phyloP scores from a whole-genome alignment of 2,329 filamentous ascomycete genomes.

The Geosmithia putterillii region DNA sequence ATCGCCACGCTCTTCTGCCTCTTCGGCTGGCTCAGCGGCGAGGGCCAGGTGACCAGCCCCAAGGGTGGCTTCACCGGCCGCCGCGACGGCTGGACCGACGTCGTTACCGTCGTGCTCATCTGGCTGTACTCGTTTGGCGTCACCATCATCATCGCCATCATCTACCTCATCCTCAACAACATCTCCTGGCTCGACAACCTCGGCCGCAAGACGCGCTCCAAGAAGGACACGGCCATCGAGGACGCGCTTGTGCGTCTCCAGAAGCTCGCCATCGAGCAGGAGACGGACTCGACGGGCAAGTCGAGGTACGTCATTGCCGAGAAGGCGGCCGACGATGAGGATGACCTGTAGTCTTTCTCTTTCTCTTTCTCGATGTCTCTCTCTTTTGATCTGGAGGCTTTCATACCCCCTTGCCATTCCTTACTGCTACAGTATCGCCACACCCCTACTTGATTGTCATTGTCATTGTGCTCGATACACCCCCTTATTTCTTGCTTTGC shows the following conservation, averaged over 20 bases:
- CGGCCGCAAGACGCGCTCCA: conserved; percentile 48
- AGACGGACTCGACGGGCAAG: conserved; percentile 29
- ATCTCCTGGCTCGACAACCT: conserved; percentile 47
- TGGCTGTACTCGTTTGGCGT: conserved; percentile 57
- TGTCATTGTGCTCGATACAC: too few relatives aligned
- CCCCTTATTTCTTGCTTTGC: too few relatives aligned
- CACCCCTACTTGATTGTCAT: too few relatives aligned
- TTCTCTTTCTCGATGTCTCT: too few relatives aligned
- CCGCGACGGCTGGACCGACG: conserved; percentile 27
- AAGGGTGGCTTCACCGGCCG: conserved; percentile 20
- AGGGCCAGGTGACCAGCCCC: conserved; percentile 20
- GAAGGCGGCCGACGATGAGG: conserved; percentile 6
- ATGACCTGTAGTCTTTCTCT: conserved; percentile 3
- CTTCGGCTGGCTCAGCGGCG: conserved; percentile 61
- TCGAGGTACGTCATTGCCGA: conserved; percentile 21
- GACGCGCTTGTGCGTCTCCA: conserved; percentile 53
- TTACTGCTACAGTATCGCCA: too few relatives aligned
- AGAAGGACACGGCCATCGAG: conserved; percentile 52
- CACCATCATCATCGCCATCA: conserved; percentile 51
- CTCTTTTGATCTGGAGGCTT: too few relatives aligned
- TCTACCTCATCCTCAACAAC: conserved; percentile 50
- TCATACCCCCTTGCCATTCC: too few relatives aligned
- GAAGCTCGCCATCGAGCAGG: conserved; percentile 51
- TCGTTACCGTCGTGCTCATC: conserved; percentile 51
- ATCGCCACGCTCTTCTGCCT: conserved; percentile 62